These are phyloP conservation scores for Pholiota molesta DNA, from an alignment of 768 basidiomycete genomes.

Conservation along the genomic window DNA sequence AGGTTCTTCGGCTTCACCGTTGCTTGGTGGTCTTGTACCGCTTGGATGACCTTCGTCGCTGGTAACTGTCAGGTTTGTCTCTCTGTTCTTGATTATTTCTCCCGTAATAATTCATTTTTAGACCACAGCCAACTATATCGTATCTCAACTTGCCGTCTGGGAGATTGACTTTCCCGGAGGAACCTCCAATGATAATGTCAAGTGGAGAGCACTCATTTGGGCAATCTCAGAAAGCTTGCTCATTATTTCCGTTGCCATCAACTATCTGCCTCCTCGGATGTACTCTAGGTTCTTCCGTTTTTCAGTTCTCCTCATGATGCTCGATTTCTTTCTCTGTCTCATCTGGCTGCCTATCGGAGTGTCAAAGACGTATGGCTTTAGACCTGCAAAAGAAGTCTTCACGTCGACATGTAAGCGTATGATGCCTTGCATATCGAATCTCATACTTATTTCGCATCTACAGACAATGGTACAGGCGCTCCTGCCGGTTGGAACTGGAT, in stretches of 20 bases:
- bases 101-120: slow-evolving; percentile 28
- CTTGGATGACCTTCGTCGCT: slow-evolving; percentile 96
- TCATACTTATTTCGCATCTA: background rate
- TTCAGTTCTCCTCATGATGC: slow-evolving; percentile 71
- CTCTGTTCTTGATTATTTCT: background rate
- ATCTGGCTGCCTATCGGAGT: slow-evolving; percentile 96
- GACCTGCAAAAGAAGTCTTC: slow-evolving; percentile 82
- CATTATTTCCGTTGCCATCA: slow-evolving; percentile 74
- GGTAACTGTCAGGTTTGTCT: slow-evolving; percentile 78
- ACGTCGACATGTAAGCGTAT: slow-evolving; percentile 69
- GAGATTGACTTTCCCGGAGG: slow-evolving; percentile 86
- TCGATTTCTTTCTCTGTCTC: slow-evolving; percentile 86
- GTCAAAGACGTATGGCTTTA: slow-evolving; percentile 86
- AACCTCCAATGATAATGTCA: slow-evolving; percentile 65
- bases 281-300: slow-evolving; percentile 82
- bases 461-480: slow-evolving; percentile 90
- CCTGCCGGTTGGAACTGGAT: slow-evolving; percentile 92
- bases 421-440: background rate
- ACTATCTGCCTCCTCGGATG: slow-evolving; percentile 77
- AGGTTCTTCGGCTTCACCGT: slow-evolving; percentile 89
- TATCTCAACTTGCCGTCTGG: slow-evolving; percentile 83
- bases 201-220: slow-evolving; percentile 89
- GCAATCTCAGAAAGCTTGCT: slow-evolving; percentile 75
- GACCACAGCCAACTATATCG: slow-evolving; percentile 89
- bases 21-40: slow-evolving; percentile 92